These are phyloP conservation scores for Amanita phalloides DNA, from an alignment of 768 basidiomycete genomes.

Conservation along the genomic window DNA sequence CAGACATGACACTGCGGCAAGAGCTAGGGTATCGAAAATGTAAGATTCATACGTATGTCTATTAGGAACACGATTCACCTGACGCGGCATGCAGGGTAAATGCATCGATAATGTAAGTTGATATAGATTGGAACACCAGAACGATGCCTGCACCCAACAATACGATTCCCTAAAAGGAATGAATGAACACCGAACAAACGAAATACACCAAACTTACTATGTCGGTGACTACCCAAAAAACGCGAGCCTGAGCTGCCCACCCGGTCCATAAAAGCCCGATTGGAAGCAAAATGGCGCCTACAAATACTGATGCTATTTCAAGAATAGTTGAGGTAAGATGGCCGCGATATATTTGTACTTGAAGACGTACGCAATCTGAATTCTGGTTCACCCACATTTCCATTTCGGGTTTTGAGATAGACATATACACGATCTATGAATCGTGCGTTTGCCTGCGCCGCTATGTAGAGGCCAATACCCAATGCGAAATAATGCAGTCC, in stretches of 20 bases:
- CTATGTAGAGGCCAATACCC: conserved; percentile 45
- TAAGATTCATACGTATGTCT: neutral
- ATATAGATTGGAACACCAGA: conserved; percentile 48
- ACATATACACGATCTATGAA: conserved; percentile 46
- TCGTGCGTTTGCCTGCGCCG: conserved; percentile 45
- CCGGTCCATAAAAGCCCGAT: conserved; percentile 60
- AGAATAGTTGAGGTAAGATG: neutral
- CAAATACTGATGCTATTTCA: conserved; percentile 42
- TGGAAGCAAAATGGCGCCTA: conserved; percentile 50
- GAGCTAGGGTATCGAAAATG: conserved; percentile 22
- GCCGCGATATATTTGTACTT: neutral
- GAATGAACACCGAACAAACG: neutral
- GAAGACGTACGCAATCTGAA: conserved; percentile 33
- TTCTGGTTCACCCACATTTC: conserved; percentile 36
- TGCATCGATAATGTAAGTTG: conserved; percentile 57
- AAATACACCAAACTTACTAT: conserved; percentile 31
- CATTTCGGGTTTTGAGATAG: conserved; percentile 36
- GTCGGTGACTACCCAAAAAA: conserved; percentile 66
- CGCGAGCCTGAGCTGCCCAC: conserved; percentile 47
- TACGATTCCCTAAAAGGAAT: conserved; percentile 35
- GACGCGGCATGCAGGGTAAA: conserved; percentile 63
- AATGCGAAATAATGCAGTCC: conserved; percentile 66
- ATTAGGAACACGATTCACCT: conserved; percentile 21
- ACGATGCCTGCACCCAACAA: conserved; percentile 48
- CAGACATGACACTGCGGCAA: conserved; percentile 54